Percentiles rank a stretch among this genome's conserved stretches.
phyloP scores from a whole-genome alignment of 2,329 filamentous ascomycete species.

The Amesomyces nigricolor region DNA sequence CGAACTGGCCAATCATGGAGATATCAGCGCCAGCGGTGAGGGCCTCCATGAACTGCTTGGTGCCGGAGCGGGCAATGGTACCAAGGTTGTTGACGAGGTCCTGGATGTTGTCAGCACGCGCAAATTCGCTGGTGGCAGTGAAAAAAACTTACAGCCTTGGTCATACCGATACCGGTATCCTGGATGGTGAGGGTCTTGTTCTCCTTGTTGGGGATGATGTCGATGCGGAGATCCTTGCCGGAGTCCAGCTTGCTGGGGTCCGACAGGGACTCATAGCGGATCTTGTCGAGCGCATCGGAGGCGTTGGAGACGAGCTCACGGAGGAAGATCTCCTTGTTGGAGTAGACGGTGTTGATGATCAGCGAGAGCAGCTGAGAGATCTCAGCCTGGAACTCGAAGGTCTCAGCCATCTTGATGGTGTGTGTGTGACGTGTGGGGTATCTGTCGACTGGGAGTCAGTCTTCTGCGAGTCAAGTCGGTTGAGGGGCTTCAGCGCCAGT shows the following conservation, averaged over 20 bases:
- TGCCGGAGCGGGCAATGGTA: slow-evolving; percentile 97
- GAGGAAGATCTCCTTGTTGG: slow-evolving; percentile 99
- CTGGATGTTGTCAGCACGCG: slow-evolving; percentile 44
- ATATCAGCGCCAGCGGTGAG: slow-evolving; percentile 97
- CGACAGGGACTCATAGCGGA: slow-evolving; percentile 96
- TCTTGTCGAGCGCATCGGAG: slow-evolving; percentile 99
- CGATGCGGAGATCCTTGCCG: slow-evolving; percentile 96
- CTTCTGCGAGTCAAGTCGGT: not conserved
- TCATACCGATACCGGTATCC: slow-evolving; percentile 99
- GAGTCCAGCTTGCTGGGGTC: slow-evolving; percentile 96
- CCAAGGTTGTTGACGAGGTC: slow-evolving; percentile 99
- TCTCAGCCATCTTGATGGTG: slow-evolving; percentile 70
- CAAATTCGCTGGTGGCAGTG: not conserved
- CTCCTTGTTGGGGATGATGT: slow-evolving; percentile 97
- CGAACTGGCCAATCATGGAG: slow-evolving; percentile 99
- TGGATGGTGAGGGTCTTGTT: slow-evolving; percentile 95
- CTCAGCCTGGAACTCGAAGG: slow-evolving; percentile 99
- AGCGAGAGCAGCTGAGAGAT: slow-evolving; percentile 99
- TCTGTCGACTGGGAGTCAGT: slow-evolving; percentile 19
- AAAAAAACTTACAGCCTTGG: slow-evolving; percentile 80
- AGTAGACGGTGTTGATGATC: slow-evolving; percentile 99
- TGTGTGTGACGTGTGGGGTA: slow-evolving; percentile 22
- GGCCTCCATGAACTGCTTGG: slow-evolving; percentile 99
- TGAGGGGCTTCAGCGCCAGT: not conserved
- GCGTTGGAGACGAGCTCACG: slow-evolving; percentile 97